These are phyloP conservation scores for Extremus antarcticus DNA, from an alignment of 495 filamentous ascomycete genomes.

Conservation along the genomic window DNA sequence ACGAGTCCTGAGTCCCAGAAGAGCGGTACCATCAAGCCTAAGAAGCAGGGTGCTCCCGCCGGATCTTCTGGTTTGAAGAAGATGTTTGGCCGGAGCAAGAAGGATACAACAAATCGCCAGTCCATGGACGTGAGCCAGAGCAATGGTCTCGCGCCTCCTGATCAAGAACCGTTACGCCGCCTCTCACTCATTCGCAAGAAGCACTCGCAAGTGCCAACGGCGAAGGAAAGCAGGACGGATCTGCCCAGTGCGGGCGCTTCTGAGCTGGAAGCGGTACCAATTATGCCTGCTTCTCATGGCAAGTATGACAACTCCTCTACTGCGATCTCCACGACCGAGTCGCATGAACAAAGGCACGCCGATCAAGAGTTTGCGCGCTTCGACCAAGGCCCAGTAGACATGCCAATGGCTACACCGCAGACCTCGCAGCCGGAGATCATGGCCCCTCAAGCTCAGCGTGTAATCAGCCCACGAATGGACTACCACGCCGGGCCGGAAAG, in stretches of 20 bases:
- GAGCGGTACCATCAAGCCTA: slow-evolving; percentile 42
- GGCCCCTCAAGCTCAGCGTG: slow-evolving; percentile 12
- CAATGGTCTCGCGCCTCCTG: slow-evolving; percentile 15
- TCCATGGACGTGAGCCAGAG: slow-evolving; percentile 9
- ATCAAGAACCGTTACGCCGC: slow-evolving; percentile 14
- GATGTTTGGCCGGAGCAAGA: slow-evolving; percentile 49
- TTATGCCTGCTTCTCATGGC: slow-evolving; percentile 34
- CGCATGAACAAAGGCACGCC: slow-evolving; percentile 47
- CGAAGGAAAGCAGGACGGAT: slow-evolving; percentile 6
- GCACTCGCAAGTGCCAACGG: slow-evolving; percentile 3
- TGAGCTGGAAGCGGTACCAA: slow-evolving; percentile 4
- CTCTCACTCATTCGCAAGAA: slow-evolving; percentile 23
- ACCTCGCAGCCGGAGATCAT: slow-evolving; percentile 6
- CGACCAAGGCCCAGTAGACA: slow-evolving; percentile 79
- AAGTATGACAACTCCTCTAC: slow-evolving; percentile 41
- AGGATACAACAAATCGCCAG: slow-evolving; percentile 23
- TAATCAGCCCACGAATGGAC: slow-evolving; percentile 5
- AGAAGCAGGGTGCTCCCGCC: slow-evolving; percentile 38
- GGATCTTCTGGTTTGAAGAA: slow-evolving; percentile 38
- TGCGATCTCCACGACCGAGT: slow-evolving; percentile 46
- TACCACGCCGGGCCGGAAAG: neutral
- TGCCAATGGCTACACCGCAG: slow-evolving; percentile 46
- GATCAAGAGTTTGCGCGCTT: slow-evolving; percentile 71
- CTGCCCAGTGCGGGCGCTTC: slow-evolving; percentile 2
- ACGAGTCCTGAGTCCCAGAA: slow-evolving; percentile 37